Base-by-base conservation (phyloP, 768 basidiomycete genomes). In the Macrolepiota fuliginosa region DNA sequence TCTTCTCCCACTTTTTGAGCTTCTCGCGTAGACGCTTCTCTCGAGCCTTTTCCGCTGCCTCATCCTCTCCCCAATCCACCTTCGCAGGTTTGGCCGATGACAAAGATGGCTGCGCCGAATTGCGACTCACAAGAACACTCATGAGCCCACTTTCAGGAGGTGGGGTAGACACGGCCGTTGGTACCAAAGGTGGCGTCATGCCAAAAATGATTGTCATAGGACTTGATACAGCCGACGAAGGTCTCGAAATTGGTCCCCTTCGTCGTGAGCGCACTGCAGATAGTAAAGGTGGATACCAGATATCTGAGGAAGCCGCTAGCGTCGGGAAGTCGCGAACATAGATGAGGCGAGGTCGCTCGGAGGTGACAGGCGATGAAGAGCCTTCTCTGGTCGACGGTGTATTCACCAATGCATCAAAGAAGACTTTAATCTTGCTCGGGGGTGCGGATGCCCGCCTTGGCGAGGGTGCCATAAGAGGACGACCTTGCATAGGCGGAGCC, bases 171-270 rank as follows among this genome's bases (percentile, higher is more conserved):
- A 54, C 50, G 13, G 46, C 22, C 15, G 49, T 29, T 7, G 62
- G 56, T 10, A 67, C 73, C 52, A 67, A 65, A 10, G 83, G 76
- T n/a, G 83, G 80, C 13, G 84, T 88, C 68, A 92, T 86, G n/a
- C 94, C 93, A 67, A 96, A 91, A 17, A 97, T 79, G 51, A 97
- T 92, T 7, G 88, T 85, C 66, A 89, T 91, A 2, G 94, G 92
- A 68, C 85, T 85, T 37, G 73, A 65, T 12, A 87, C 81, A 1
- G 86, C 81, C n/a, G 85, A 83, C 4, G 84, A 79, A 11, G 86
- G 79, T 29, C 85, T 78, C 0, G 85, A 74, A 7, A 88, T 75
- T 2, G 87, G 79, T 1, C 89, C 87, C 64, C 85, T 81, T 35
- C 94, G 84, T 39, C 92, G 83, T 58, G 87, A 79, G 46, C 88